Conservation (phyloP, 2,329 filamentous ascomycete genomes). For the Sporothrix globosa region DNA sequence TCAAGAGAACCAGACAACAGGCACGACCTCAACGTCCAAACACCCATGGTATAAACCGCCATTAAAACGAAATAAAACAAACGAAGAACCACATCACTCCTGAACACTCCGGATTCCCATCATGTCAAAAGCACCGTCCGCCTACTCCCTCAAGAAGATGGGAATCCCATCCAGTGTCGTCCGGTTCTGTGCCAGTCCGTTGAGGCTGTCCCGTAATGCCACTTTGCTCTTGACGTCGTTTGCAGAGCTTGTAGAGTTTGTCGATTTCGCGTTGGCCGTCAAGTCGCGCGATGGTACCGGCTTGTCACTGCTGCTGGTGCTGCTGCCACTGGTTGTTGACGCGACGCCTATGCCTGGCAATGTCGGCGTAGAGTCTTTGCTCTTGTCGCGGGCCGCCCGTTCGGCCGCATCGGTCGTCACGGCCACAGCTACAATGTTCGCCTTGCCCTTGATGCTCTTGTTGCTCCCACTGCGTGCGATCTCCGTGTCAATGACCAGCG, state of each 20-base stretch:
- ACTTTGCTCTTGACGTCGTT: constrained; percentile 28
- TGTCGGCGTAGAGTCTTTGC: not conserved
- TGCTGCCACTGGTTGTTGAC: not conserved
- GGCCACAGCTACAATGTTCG: constrained; percentile 15
- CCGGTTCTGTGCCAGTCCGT: constrained; percentile 31
- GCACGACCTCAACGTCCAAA: not conserved
- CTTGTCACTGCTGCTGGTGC: not conserved
- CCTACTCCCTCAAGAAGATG: constrained; percentile 48
- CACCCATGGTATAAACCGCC: constrained; percentile 7
- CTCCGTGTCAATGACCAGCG: not conserved
- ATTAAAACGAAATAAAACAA: not conserved
- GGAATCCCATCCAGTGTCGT: constrained; percentile 43
- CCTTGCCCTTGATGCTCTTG: constrained; percentile 7
- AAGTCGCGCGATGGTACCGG: constrained; percentile 17
- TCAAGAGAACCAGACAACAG: not conserved
- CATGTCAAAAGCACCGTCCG: not conserved
- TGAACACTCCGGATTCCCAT: not conserved
- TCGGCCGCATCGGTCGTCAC: constrained; percentile 14
- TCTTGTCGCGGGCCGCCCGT: not conserved
- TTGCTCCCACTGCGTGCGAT: not conserved
- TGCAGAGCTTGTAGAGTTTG: not conserved
- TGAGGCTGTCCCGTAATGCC: constrained; percentile 31
- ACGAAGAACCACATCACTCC: not conserved
- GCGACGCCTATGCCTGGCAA: not conserved
- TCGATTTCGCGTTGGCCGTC: not conserved